Conservation (phyloP, 1,284 basidiomycete genomes). For the Cystobasidiaceae sp. region DNA sequence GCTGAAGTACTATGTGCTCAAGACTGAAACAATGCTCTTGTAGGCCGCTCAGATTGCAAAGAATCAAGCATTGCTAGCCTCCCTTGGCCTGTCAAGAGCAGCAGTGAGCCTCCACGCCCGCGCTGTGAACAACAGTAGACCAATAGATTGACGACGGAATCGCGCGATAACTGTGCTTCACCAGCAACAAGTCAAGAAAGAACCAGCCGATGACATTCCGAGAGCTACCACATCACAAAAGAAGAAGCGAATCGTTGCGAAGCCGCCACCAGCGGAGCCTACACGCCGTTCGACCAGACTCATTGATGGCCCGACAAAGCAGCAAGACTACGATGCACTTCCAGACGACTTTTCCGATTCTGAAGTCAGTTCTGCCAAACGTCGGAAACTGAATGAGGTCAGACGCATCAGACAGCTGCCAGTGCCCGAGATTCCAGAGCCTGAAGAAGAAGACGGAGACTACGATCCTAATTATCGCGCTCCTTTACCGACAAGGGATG, state of each 20-base stretch:
- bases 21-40: no score
- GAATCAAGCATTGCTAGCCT: conserved; percentile 20
- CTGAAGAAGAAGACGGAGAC: background rate
- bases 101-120: no score
- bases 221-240: no score
- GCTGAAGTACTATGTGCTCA: no score
- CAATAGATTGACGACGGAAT: no score
- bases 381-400: background rate
- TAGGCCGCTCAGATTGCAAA: conserved; percentile 24
- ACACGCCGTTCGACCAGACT: background rate
- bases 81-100: conserved; percentile 15
- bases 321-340: conserved; percentile 6
- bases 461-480: conserved; percentile 29
- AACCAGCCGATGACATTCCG: no score
- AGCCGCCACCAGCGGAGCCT: background rate
- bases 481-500: conserved; percentile 17
- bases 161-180: no score
- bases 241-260: conserved; percentile 3
- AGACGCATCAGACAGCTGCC: conserved; percentile 5
- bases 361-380: background rate
- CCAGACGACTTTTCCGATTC: conserved; percentile 26
- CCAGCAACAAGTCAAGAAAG: no score
- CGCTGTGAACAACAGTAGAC: no score
- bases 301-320: background rate
- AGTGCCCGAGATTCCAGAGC: conserved; percentile 8